Conservation (phyloP, 768 basidiomycete species). For the Termitomyces titanicus region DNA sequence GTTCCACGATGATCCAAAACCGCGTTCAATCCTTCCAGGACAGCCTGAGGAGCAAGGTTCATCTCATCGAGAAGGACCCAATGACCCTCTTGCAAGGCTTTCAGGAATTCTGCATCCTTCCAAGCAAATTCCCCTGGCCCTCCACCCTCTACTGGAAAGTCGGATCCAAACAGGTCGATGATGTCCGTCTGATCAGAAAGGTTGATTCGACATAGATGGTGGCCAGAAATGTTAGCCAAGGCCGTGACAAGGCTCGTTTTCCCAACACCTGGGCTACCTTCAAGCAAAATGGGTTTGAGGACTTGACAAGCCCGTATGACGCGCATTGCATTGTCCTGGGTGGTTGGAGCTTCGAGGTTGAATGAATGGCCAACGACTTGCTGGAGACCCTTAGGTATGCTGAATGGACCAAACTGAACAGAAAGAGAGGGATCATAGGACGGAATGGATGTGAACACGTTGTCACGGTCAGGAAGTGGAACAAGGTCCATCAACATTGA, state of each 20-base stretch:
- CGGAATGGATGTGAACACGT: slow-evolving; percentile 21
- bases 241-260: slow-evolving; percentile 94
- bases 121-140: slow-evolving; percentile 90
- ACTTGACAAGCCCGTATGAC: slow-evolving; percentile 89
- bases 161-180: slow-evolving; percentile 93
- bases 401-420: slow-evolving; percentile 72
- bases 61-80: slow-evolving; percentile 99
- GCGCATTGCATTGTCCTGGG: slow-evolving; percentile 82
- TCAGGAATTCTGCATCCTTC: slow-evolving; percentile 95
- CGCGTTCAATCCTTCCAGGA: slow-evolving; percentile 95
- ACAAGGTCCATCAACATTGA: slow-evolving; percentile 52
- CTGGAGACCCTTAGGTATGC: slow-evolving; percentile 56
- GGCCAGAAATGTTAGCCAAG: slow-evolving; percentile 75
- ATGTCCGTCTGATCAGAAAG: slow-evolving; percentile 98
- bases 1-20: slow-evolving; percentile 93
- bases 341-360: slow-evolving; percentile 87
- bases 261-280: slow-evolving; percentile 97
- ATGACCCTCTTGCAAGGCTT: slow-evolving; percentile 89
- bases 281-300: slow-evolving; percentile 86
- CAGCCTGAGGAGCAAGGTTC: slow-evolving; percentile 96
- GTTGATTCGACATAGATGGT: slow-evolving; percentile 88
- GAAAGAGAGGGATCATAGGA: slow-evolving; percentile 28
- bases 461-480: slow-evolving; percentile 35
- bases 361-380: slow-evolving; percentile 43
- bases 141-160: slow-evolving; percentile 92